Evolutionary conservation across 371 early-diverging fungal genomes (phyloP).

Genomic region (Enterospora canceri): DNA sequence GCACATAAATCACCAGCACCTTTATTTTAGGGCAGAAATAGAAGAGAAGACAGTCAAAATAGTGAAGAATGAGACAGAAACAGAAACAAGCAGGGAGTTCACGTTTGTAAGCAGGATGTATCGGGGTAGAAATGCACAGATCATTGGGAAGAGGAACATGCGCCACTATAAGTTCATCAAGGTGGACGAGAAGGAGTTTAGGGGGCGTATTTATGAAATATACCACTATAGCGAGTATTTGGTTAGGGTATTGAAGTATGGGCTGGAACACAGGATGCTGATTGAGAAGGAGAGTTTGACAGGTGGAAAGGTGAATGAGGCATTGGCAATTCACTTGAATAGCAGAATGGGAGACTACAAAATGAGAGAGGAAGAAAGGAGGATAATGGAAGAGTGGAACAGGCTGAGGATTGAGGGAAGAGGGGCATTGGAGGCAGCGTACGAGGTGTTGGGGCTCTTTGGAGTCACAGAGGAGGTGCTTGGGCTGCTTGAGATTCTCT

Average conservation of each 20-base stretch:
- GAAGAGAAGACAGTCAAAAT: background rate
- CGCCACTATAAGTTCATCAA: background rate
- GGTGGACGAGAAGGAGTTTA: background rate
- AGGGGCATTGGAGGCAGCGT: background rate
- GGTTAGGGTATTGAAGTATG: background rate
- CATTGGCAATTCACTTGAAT: conserved; percentile 1
- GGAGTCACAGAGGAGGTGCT: background rate
- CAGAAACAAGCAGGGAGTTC: background rate
- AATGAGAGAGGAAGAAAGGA: background rate
- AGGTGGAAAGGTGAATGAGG: background rate
- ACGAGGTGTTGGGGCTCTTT: background rate
- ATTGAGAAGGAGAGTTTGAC: conserved; percentile 4
- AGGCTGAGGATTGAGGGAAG: background rate
- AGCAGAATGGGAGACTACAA: background rate
- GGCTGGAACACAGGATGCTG: background rate
- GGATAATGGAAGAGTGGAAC: conserved; percentile 7
- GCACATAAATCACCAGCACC: conserved; percentile 2
- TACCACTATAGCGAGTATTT: background rate
- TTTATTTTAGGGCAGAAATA: background rate
- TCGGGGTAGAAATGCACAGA: background rate
- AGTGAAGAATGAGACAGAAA: background rate
- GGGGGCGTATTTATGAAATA: background rate
- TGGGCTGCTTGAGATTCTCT: conserved; percentile 4
- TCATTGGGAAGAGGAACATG: background rate
- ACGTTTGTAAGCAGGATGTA: background rate